Percentiles rank a stretch among this genome's conserved stretches.
These are phyloP conservation scores for Pythium rishiriense DNA, from an alignment of 352 stramenopile species.

Conservation along the genomic window DNA sequence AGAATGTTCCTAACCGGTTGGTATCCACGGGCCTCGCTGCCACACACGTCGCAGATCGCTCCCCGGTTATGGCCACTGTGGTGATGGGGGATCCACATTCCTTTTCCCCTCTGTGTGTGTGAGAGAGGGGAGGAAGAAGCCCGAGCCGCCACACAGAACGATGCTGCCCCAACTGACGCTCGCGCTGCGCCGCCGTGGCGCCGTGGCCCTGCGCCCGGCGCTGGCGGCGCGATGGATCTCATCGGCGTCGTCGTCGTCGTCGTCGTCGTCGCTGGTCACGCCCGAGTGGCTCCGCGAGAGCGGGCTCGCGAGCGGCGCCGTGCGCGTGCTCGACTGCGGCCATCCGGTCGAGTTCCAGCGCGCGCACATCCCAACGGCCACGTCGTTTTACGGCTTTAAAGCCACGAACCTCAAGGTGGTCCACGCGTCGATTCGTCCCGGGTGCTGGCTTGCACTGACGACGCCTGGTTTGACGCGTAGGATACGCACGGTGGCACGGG, in stretches of 20 bases:
- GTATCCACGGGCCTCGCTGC: too few relatives aligned
- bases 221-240: constrained; percentile 11
- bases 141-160: background rate
- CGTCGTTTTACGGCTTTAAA: constrained; percentile 43
- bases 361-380: constrained; percentile 49
- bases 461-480: constrained; percentile 9
- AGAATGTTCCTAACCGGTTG: background rate
- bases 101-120: too few relatives aligned
- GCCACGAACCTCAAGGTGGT: constrained; percentile 51
- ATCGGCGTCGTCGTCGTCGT: constrained; percentile 4
- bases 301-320: constrained; percentile 13
- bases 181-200: constrained; percentile 6
- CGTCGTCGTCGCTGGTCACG: constrained; percentile 21
- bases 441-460: background rate
- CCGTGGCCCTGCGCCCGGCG: background rate
- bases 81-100: too few relatives aligned
- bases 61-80: too few relatives aligned
- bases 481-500: constrained; percentile 44
- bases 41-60: constrained; percentile 17
- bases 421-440: background rate
- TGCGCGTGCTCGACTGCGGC: constrained; percentile 57
- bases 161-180: constrained; percentile 1
- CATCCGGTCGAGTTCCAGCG: constrained; percentile 49
- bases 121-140: background rate
- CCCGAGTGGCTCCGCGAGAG: constrained; percentile 30